phyloP scores from a whole-genome alignment of 2,329 filamentous ascomycete species.

The Fusarium dlaminii region DNA sequence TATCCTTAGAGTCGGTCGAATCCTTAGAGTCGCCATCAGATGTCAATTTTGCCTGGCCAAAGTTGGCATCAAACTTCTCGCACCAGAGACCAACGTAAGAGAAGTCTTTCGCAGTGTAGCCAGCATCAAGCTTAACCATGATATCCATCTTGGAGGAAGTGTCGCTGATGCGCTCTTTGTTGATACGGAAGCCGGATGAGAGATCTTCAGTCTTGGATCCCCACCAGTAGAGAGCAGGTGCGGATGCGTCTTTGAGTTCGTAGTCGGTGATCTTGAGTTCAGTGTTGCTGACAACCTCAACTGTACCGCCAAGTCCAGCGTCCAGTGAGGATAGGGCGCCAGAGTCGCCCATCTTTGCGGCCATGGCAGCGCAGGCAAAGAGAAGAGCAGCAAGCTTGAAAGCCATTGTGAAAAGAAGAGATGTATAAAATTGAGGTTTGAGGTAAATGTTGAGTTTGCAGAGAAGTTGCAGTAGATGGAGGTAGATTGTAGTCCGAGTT shows the following conservation, averaged over 20 bases:
- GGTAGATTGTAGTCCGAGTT: background rate
- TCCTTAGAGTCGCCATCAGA: background rate
- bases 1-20: background rate
- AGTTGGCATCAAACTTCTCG: background rate
- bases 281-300: background rate
- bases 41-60: background rate
- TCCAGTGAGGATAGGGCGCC: background rate
- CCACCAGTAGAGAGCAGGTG: slow-evolving; percentile 4
- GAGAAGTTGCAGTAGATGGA: background rate
- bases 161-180: background rate
- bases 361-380: background rate
- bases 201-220: background rate
- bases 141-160: background rate
- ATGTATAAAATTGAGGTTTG: background rate
- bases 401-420: background rate
- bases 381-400: background rate
- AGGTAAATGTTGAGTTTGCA: background rate
- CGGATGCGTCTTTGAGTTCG: background rate
- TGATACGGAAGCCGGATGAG: background rate
- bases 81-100: background rate
- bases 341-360: background rate
- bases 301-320: background rate
- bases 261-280: background rate
- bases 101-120: background rate
- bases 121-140: background rate